phyloP scores from a whole-genome alignment of 108 stramenopile genomes.

The Nannochloropsis gaditana region DNA sequence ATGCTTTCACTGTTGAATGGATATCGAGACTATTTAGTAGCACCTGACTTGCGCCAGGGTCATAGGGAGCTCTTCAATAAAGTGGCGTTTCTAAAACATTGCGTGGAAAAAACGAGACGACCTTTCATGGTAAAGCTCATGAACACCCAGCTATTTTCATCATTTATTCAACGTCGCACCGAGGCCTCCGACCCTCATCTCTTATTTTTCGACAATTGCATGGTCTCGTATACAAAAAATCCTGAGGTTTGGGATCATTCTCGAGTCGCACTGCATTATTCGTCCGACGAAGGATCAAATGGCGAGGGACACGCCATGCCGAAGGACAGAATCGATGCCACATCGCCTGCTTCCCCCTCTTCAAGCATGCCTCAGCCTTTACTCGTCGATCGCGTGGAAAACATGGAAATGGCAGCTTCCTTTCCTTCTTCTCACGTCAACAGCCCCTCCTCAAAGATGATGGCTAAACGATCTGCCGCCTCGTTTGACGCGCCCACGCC shows the following conservation, averaged over 20 bases:
- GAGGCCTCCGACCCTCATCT: constrained; percentile 13
- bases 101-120: background rate
- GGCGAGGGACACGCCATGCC: background rate
- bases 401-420: background rate
- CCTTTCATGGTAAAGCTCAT: background rate
- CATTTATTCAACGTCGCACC: background rate
- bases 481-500: background rate
- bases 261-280: background rate
- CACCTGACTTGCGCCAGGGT: background rate
- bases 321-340: background rate
- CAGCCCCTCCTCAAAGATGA: constrained; percentile 14
- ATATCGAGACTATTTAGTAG: constrained; percentile 20
- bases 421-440: background rate
- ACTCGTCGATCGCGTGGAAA: background rate
- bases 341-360: background rate
- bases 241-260: background rate
- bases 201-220: background rate
- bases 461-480: background rate
- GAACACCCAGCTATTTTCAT: background rate
- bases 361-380: background rate
- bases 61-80: background rate
- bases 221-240: background rate
- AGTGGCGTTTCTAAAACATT: background rate
- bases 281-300: background rate
- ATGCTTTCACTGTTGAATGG: constrained; percentile 15